These are phyloP conservation scores for Artemisia argyi DNA, from an alignment of 129 eudicot genomes.

Conservation along the genomic window DNA sequence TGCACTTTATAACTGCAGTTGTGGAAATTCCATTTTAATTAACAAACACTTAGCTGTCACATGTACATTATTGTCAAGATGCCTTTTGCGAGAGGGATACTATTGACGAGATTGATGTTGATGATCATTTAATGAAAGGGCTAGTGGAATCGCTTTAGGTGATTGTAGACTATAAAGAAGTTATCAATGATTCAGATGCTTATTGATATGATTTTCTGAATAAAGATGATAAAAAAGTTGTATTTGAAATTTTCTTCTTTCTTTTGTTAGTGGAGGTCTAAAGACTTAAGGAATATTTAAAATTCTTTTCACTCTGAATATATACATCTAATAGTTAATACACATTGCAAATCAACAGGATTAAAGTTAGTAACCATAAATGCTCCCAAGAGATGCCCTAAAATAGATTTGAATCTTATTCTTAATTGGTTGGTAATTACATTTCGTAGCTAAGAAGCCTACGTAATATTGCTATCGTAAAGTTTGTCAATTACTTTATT, in stretches of 20 bases:
- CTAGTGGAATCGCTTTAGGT: constrained; percentile 10
- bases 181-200: constrained; percentile 2
- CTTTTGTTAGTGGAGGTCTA: constrained; percentile 18
- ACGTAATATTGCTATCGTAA: not conserved
- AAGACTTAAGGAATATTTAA: not conserved
- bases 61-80: not conserved
- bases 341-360: not conserved
- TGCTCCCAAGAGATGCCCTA: not conserved
- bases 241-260: not conserved
- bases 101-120: not conserved
- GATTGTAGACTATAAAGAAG: not conserved
- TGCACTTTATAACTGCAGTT: not conserved
- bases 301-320: not conserved
- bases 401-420: constrained; percentile 7
- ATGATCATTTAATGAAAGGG: constrained; percentile 5
- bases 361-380: not conserved
- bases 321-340: not conserved
- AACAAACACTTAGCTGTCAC: constrained; percentile 1
- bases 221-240: constrained; percentile 11
- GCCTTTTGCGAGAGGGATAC: not conserved
- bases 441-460: not conserved
- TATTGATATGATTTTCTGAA: not conserved
- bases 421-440: constrained; percentile 1
- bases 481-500: not conserved
- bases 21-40: not conserved